Evolutionary conservation across 257 asterid genomes (phyloP).

Genomic region (Solanum ossicruentum): DNA sequence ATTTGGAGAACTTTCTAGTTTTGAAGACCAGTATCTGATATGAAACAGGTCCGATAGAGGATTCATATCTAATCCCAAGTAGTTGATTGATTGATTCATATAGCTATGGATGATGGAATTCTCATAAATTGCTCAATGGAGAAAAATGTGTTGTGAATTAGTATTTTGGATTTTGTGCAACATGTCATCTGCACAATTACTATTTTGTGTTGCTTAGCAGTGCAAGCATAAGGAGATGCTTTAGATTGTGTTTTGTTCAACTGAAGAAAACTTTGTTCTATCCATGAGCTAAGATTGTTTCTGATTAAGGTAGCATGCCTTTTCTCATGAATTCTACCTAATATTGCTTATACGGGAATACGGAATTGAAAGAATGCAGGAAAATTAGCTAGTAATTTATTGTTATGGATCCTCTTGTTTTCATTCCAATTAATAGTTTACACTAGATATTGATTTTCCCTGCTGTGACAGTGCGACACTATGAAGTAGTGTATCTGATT

Average conservation of each 20-base stretch:
- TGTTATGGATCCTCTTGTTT: not conserved
- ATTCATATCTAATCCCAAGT: not conserved
- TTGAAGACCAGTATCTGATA: not conserved
- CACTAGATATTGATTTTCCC: not conserved
- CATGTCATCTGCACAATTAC: not conserved
- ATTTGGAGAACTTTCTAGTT: not conserved
- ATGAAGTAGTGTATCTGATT: conserved; percentile 85
- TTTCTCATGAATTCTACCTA: not conserved
- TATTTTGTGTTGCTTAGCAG: not conserved
- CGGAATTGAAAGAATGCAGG: not conserved
- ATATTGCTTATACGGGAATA: not conserved
- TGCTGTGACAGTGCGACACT: conserved; percentile 66
- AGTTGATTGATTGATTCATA: not conserved
- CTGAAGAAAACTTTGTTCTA: not conserved
- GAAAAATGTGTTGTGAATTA: not conserved
- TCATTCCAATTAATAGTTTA: not conserved
- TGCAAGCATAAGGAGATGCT: not conserved
- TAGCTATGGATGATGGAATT: not conserved
- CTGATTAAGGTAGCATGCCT: not conserved
- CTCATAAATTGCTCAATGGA: not conserved
- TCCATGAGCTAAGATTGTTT: not conserved
- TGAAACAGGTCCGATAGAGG: not conserved
- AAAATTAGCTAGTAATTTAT: not conserved
- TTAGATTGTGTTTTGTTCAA: not conserved
- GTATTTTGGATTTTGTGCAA: not conserved